These are phyloP conservation scores for Diplodia corticola DNA, from an alignment of 2,329 filamentous ascomycete genomes.

Conservation along the genomic window DNA sequence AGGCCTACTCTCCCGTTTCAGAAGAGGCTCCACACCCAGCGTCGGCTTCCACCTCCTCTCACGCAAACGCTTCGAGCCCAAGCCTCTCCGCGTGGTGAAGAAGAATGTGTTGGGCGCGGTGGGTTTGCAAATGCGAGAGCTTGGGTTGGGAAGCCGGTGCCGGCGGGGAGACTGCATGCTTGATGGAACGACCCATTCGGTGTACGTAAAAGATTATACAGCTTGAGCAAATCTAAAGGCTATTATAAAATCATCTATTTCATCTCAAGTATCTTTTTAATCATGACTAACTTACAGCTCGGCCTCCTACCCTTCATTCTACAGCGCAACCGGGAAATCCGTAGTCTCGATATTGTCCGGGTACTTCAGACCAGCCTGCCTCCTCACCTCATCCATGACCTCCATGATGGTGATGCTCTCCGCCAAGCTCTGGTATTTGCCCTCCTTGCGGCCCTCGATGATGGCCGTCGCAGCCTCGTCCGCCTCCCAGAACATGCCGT, in stretches of 20 bases:
- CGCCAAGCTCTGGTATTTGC: constrained; percentile 60
- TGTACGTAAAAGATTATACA: too few relatives aligned
- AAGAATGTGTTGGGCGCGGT: not conserved
- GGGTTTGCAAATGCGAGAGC: not conserved
- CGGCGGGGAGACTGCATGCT: not conserved
- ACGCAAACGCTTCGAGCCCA: too few relatives aligned
- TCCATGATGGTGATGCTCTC: constrained; percentile 89
- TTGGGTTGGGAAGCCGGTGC: not conserved
- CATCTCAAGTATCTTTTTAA: not conserved
- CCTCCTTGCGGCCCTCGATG: constrained; percentile 75
- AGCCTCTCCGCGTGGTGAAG: constrained; percentile 23
- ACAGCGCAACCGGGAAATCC: constrained; percentile 49
- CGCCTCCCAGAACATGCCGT: constrained; percentile 89
- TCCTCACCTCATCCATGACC: constrained; percentile 68
- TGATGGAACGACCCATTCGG: too few relatives aligned
- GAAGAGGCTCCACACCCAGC: not conserved
- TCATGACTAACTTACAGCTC: not conserved
- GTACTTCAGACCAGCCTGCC: constrained; percentile 62
- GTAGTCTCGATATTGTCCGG: constrained; percentile 66
- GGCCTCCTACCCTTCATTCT: not conserved
- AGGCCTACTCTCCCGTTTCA: not conserved
- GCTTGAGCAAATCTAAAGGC: too few relatives aligned
- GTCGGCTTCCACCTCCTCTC: too few relatives aligned
- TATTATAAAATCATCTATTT: not conserved
- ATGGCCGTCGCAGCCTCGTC: constrained; percentile 76